Conservation (phyloP, 1,284 basidiomycete genomes). For the Microbotryum lychnidis-dioicae region DNA sequence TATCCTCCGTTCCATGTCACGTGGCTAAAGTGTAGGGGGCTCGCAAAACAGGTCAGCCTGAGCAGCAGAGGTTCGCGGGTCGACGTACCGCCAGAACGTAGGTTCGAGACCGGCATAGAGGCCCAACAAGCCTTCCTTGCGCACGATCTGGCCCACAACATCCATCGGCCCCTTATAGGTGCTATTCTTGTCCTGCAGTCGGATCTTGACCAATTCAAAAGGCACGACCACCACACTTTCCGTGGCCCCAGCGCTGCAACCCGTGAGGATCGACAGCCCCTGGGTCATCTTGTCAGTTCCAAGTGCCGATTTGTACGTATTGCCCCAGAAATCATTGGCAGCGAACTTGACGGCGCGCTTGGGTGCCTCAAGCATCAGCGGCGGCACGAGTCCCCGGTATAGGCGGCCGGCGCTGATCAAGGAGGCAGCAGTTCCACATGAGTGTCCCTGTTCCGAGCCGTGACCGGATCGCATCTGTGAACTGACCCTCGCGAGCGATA, state of each 20-base stretch:
- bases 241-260: constrained; percentile 87
- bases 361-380: constrained; percentile 89
- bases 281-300: constrained; percentile 82
- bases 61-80: neutral
- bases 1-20: constrained; percentile 81
- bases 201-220: constrained; percentile 94
- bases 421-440: neutral
- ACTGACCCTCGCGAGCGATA: constrained; percentile 70
- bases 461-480: neutral
- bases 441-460: too few relatives aligned
- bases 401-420: constrained; percentile 60
- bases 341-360: constrained; percentile 91
- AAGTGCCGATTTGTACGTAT: constrained; percentile 53
- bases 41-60: neutral
- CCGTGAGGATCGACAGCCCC: constrained; percentile 74
- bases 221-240: constrained; percentile 72
- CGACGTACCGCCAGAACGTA: constrained; percentile 77
- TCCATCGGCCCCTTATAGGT: constrained; percentile 85
- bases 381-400: constrained; percentile 90
- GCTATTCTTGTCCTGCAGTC: constrained; percentile 83
- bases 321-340: constrained; percentile 63
- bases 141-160: constrained; percentile 70
- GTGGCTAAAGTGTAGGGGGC: constrained; percentile 35
- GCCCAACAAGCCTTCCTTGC: constrained; percentile 69
- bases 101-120: constrained; percentile 89